Evolutionary conservation across 2,329 filamentous ascomycete species (phyloP).

Genomic region (Exophiala sideris): DNA sequence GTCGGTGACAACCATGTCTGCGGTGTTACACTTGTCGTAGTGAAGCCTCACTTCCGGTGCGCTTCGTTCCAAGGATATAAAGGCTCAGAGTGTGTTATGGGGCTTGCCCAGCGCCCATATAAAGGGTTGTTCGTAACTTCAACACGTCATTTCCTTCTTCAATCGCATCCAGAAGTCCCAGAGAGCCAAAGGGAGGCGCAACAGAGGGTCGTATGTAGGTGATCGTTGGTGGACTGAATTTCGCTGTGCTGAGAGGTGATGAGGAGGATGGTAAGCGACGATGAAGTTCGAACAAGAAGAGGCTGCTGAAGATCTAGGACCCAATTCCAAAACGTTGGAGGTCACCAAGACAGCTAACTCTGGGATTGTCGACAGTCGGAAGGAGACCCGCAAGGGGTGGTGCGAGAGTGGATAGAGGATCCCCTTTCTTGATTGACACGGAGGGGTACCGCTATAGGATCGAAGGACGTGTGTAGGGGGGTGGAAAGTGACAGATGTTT

Average conservation of each 20-base stretch:
- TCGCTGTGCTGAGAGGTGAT: slow-evolving; percentile 1
- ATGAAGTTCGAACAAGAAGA: slow-evolving; percentile 14
- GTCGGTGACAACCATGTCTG: slow-evolving; percentile 75
- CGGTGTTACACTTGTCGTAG: slow-evolving; percentile 12
- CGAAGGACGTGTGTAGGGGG: slow-evolving; percentile 6
- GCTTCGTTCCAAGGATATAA: neutral
- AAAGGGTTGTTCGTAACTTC: slow-evolving; percentile 6
- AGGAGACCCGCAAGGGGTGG: slow-evolving; percentile 24
- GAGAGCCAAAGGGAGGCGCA: neutral
- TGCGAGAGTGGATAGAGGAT: slow-evolving; percentile 25
- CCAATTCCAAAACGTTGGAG: slow-evolving; percentile 23
- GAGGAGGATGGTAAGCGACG: slow-evolving; percentile 16
- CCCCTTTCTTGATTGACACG: slow-evolving; percentile 23
- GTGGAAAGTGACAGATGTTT: slow-evolving; percentile 22
- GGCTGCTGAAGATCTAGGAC: slow-evolving; percentile 15
- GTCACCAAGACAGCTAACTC: slow-evolving; percentile 16
- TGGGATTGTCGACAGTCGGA: slow-evolving; percentile 20
- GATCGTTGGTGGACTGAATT: neutral
- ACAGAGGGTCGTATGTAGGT: neutral
- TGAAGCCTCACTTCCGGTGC: neutral
- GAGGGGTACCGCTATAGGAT: slow-evolving; percentile 12
- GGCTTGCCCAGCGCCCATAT: slow-evolving; percentile 13
- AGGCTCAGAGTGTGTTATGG: neutral
- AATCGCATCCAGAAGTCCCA: slow-evolving; percentile 1
- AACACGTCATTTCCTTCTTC: slow-evolving; percentile 22